A percentile compares a stretch with the other conserved stretches of the same genome.
phyloP scores from a whole-genome alignment of 108 stramenopile species.

The Cyclotella kingstonii region DNA sequence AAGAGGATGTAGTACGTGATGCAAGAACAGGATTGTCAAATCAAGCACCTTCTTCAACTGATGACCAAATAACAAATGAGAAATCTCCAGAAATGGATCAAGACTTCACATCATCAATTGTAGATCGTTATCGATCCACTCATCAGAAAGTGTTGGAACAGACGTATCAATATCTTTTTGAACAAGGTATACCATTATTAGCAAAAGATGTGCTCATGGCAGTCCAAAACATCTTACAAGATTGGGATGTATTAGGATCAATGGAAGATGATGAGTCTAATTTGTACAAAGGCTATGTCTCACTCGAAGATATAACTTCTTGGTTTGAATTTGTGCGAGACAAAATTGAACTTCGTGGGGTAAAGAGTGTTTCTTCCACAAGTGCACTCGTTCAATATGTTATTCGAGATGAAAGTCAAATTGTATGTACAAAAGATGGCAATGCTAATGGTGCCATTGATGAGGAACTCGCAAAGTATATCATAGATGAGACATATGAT shows the following conservation, averaged over 20 bases:
- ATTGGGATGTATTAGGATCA: slow-evolving; percentile 40
- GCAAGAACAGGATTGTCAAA: background rate
- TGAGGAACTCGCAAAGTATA: slow-evolving; percentile 42
- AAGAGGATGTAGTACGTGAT: background rate
- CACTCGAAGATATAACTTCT: slow-evolving; percentile 27
- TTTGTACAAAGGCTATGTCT: slow-evolving; percentile 14
- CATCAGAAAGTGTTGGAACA: slow-evolving; percentile 46
- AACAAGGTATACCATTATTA: slow-evolving; percentile 37
- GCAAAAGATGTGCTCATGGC: slow-evolving; percentile 18
- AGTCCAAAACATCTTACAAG: slow-evolving; percentile 12
- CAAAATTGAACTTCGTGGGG: slow-evolving; percentile 15
- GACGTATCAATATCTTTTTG: slow-evolving; percentile 49
- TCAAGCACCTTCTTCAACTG: no score
- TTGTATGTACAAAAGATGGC: background rate
- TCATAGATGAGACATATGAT: slow-evolving; percentile 55
- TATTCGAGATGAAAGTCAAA: slow-evolving; percentile 26
- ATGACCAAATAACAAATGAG: slow-evolving; percentile 7
- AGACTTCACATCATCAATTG: background rate
- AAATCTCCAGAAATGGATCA: slow-evolving; percentile 4
- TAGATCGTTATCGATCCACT: slow-evolving; percentile 31
- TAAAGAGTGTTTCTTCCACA: background rate
- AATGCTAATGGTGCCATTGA: background rate
- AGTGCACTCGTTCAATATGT: slow-evolving; percentile 30
- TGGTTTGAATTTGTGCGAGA: slow-evolving; percentile 34
- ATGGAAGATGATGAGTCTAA: slow-evolving; percentile 1